phyloP scores from a whole-genome alignment of 208 protist genomes.

The Naegleria gruberi region DNA sequence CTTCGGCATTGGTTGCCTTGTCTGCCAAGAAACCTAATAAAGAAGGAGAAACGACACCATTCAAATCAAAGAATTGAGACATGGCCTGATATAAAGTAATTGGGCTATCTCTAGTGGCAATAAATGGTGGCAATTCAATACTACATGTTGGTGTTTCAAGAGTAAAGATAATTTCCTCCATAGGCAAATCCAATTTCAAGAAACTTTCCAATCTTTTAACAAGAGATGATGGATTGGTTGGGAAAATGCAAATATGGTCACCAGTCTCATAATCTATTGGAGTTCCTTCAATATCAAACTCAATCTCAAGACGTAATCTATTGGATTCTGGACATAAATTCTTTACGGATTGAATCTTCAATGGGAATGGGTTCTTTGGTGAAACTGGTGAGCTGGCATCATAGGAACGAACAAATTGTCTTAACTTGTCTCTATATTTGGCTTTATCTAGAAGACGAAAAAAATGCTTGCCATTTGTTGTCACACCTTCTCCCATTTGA shows the following conservation, averaged over 20 bases:
- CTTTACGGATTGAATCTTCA: neutral
- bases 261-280: slow-evolving; percentile 24
- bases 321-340: slow-evolving; percentile 17
- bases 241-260: slow-evolving; percentile 29
- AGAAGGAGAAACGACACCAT: neutral
- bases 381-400: neutral
- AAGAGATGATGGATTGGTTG: slow-evolving; percentile 4
- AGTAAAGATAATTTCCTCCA: neutral
- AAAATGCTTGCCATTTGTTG: neutral
- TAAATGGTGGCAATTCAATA: neutral
- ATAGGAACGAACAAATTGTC: neutral
- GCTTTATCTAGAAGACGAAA: slow-evolving; percentile 2
- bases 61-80: neutral
- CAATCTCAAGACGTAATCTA: neutral
- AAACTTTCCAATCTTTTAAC: neutral
- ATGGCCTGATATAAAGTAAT: neutral
- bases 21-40: neutral
- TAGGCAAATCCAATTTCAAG: neutral
- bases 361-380: neutral
- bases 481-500: neutral
- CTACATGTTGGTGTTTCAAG: neutral
- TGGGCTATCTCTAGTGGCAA: neutral
- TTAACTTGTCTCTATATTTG: slow-evolving; percentile 5
- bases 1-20: neutral
- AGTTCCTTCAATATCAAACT: neutral